Conservation (phyloP, 2,329 filamentous ascomycete species). For the Cladophialophora chaetospira region DNA sequence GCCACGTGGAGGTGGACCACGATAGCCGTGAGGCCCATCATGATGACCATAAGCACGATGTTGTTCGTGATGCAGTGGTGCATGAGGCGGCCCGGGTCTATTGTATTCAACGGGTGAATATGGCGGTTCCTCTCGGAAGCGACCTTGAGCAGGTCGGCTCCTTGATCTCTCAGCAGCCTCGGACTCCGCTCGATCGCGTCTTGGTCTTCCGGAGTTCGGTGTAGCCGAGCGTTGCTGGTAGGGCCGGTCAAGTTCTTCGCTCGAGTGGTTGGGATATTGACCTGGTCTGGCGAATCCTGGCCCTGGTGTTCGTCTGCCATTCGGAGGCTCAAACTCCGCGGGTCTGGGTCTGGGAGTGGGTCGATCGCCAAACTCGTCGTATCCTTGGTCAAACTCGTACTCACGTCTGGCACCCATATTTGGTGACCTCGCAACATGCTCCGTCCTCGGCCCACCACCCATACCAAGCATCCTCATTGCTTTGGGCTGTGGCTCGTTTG, state of each 20-base stretch:
- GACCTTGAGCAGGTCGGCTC: slow-evolving; percentile 48
- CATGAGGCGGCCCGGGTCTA: slow-evolving; percentile 9
- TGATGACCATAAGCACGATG: slow-evolving; percentile 15
- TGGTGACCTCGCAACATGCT: slow-evolving; percentile 15
- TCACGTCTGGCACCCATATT: slow-evolving; percentile 8
- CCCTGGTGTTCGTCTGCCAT: slow-evolving; percentile 19
- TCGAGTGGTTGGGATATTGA: neutral
- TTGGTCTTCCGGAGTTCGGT: slow-evolving; percentile 19
- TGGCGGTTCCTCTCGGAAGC: slow-evolving; percentile 51
- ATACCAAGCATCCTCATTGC: slow-evolving; percentile 47
- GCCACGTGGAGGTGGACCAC: slow-evolving; percentile 7
- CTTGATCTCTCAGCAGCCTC: slow-evolving; percentile 56
- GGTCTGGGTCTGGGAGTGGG: slow-evolving; percentile 16
- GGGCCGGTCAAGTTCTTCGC: slow-evolving; percentile 23
- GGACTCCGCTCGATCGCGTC: slow-evolving; percentile 58
- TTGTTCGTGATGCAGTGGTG: slow-evolving; percentile 11
- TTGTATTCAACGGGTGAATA: slow-evolving; percentile 17
- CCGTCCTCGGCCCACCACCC: slow-evolving; percentile 16
- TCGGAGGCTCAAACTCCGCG: slow-evolving; percentile 17
- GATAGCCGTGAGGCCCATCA: slow-evolving; percentile 14
- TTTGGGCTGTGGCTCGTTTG: slow-evolving; percentile 39
- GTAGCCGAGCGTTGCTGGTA: slow-evolving; percentile 35
- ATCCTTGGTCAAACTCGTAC: slow-evolving; percentile 15
- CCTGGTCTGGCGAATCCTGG: slow-evolving; percentile 16
- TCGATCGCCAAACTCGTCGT: slow-evolving; percentile 12